Evolutionary conservation across 345 rosid species (phyloP).

Genomic region (Ailanthus altissimus): DNA sequence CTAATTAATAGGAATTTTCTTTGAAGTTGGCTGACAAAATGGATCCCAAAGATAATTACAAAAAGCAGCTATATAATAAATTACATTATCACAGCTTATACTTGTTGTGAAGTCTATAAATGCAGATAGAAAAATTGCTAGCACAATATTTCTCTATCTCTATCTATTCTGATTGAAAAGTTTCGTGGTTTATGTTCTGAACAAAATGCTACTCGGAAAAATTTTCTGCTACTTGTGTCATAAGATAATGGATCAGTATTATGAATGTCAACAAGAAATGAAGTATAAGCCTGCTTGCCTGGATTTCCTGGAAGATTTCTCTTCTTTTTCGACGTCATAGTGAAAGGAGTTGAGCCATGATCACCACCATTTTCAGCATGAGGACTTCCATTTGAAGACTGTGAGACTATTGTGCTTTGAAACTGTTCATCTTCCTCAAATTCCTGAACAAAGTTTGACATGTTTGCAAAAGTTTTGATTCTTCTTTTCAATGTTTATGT

Average conservation of each 20-base stretch:
- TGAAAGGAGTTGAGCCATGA: slow-evolving; percentile 31
- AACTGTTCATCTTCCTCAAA: slow-evolving; percentile 51
- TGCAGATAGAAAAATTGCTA: too few species aligned
- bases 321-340: slow-evolving; percentile 40
- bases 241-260: too few species aligned
- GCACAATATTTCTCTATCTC: neutral
- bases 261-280: neutral
- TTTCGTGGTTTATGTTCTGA: neutral
- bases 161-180: neutral
- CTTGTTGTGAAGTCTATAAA: too few species aligned
- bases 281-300: slow-evolving; percentile 35
- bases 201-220: neutral
- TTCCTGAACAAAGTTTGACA: slow-evolving; percentile 50
- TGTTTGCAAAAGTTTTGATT: slow-evolving; percentile 25
- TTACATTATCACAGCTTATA: too few species aligned
- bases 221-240: too few species aligned
- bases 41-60: too few species aligned
- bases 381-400: slow-evolving; percentile 49
- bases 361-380: slow-evolving; percentile 30
- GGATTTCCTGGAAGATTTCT: slow-evolving; percentile 64
- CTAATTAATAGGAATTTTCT: neutral
- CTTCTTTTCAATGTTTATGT: slow-evolving; percentile 9
- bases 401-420: slow-evolving; percentile 34
- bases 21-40: neutral
- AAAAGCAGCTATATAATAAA: too few species aligned